phyloP scores from a whole-genome alignment of 345 rosid genomes.

The Pugionium dolabratum region DNA sequence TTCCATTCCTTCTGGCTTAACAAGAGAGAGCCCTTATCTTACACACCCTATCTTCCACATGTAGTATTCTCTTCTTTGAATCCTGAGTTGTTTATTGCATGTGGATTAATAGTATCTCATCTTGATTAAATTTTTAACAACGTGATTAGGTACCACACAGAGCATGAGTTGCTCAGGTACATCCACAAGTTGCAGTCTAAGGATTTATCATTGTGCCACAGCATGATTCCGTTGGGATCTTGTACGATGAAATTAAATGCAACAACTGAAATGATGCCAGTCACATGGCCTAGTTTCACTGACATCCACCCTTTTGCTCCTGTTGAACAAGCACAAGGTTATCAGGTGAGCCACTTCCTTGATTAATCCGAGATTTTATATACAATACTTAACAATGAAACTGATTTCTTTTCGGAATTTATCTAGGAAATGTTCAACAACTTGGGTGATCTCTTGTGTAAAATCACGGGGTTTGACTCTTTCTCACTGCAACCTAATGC shows the following conservation, averaged over 20 bases:
- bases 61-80: conserved; percentile 44
- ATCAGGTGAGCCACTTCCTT: conserved; percentile 58
- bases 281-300: conserved; percentile 85
- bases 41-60: conserved; percentile 82
- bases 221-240: conserved; percentile 99
- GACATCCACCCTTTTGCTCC: conserved; percentile 96
- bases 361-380: conserved; percentile 7
- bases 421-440: conserved; percentile 86
- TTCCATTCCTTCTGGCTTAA: conserved; percentile 67
- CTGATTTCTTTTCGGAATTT: conserved; percentile 30
- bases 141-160: conserved; percentile 74
- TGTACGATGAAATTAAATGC: conserved; percentile 99
- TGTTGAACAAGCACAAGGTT: conserved; percentile 75
- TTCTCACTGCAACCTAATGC: conserved; percentile 99
- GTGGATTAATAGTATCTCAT: conserved; percentile 33
- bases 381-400: conserved; percentile 19
- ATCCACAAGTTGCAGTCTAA: conserved; percentile 73
- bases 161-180: conserved; percentile 93
- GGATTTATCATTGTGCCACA: conserved; percentile 97
- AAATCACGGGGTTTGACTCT: conserved; percentile 93
- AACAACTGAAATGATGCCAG: conserved; percentile 97
- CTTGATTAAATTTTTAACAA: conserved; percentile 10
- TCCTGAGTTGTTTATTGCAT: conserved; percentile 26
- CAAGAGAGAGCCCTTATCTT: conserved; percentile 76
- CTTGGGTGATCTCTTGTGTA: conserved; percentile 83